Conservation (phyloP, 2,329 filamentous ascomycete species). For the Fusarium metavorans region DNA sequence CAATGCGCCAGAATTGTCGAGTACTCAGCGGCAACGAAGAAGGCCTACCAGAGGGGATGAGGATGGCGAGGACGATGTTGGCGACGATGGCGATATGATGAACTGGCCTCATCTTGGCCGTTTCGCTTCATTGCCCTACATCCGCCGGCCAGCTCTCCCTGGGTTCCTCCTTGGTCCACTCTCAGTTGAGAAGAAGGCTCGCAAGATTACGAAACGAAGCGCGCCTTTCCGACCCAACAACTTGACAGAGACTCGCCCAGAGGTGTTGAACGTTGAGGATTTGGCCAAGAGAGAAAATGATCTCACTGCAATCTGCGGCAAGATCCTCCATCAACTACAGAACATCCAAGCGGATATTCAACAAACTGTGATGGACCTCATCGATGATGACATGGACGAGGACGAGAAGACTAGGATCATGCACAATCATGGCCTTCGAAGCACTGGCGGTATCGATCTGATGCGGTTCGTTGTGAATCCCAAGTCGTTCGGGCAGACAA, state of each 20-base stretch:
- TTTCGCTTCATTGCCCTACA: constrained; percentile 79
- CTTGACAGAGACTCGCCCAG: constrained; percentile 78
- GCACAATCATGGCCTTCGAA: constrained; percentile 73
- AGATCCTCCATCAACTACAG: constrained; percentile 74
- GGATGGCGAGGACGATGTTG: constrained; percentile 68
- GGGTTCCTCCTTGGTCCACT: constrained; percentile 90
- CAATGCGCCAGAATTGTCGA: constrained; percentile 62
- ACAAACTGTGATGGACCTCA: constrained; percentile 56
- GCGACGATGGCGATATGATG: constrained; percentile 80
- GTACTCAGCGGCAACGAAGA: constrained; percentile 61
- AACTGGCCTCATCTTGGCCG: constrained; percentile 90
- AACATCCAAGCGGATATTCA: constrained; percentile 61
- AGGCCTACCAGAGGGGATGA: constrained; percentile 57
- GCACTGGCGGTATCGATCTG: constrained; percentile 78
- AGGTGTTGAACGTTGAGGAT: constrained; percentile 81
- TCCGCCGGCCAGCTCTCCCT: constrained; percentile 79
- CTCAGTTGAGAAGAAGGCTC: constrained; percentile 86
- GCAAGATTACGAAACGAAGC: constrained; percentile 77
- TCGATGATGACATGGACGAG: constrained; percentile 61
- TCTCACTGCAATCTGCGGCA: constrained; percentile 81
- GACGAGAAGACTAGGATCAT: constrained; percentile 66
- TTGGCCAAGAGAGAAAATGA: constrained; percentile 83
- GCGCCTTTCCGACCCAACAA: constrained; percentile 77
- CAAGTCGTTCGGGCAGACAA: constrained; percentile 88
- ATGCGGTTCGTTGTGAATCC: constrained; percentile 94